Evolutionary conservation across 148 eudicot genomes (phyloP), one percentile per base, ranked within the genome.

Genomic region (Salicornia ramosissima): DNA sequence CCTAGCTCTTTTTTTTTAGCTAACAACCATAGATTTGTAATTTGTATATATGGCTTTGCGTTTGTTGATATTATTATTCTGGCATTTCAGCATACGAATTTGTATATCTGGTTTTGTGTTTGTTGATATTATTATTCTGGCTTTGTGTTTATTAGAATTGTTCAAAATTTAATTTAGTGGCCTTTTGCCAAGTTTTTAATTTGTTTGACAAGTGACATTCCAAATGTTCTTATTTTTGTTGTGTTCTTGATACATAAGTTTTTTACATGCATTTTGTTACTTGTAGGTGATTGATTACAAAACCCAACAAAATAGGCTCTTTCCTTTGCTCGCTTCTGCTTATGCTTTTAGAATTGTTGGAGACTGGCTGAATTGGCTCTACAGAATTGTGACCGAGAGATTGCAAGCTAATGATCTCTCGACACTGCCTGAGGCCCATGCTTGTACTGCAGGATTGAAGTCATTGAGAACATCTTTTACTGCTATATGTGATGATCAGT

Each of bases 351-450:
- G 98, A 84, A 76, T 94, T 82, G 96, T 87, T 71, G 98, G 95
- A 2, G 89, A 94, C 64, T 94, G 98, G 98, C 80, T 94, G 67
- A 87, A 79, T 33, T 90, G 97, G 98, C 85, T 90, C n/a, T 90
- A 94, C 79, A 83, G 39, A 53, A 97, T 90, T 78, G 97, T 94
- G 55, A 94, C 87, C 5, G 71, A 84, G 75, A 88, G 94, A 84
- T 76, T 94, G 73, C 85, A 79, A 80, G 91, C 84, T 28, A 94
- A 86, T 42, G 98, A 94, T 74, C 90, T 88, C 68, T 88, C 98
- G n/a, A 90, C 98, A 53, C 78, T 94, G 86, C 97, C 98, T 54
- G 98, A 94, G 78, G 97, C 87, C 68, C 98, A 94, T 80, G 98
- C 98, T 36, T 90, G 97, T 80, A 94, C 98, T 69, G 97, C 98